Base-by-base conservation (phyloP, 768 basidiomycete genomes). In the Auricularia sp. region DNA sequence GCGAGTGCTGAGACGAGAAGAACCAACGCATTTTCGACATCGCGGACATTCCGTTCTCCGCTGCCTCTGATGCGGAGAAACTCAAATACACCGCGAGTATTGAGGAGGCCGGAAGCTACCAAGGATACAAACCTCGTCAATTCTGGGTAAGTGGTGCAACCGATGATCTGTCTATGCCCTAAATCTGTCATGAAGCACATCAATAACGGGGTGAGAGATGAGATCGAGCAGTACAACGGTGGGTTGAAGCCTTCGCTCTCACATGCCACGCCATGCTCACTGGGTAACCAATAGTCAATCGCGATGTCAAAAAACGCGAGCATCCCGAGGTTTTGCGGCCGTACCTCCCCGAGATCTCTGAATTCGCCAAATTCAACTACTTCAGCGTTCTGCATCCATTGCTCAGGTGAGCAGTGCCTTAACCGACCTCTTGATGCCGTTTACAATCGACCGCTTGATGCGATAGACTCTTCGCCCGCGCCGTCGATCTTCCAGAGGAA, bases 91-190 rank as follows among this genome's bases (percentile, higher is more conserved):
- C 69, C 1, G 77, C 74, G 1, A 73, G 77, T 36, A 77, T 77
- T 62, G 79, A 80, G 66, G 71, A 74, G 62, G 77, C 75, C 0
- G 81, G 81, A 1, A 79, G 79, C 0, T 84, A 82, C 65, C 79
- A 83, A 62, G 84, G 84, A 0, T 85, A 84, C 67, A 85, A 85
- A 66, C 76, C 75, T 3, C 77, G 79, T 12, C 76, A 81, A 64
- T 81, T 80, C 62, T 86, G 83, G 83, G 84, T 83, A 67, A 7
- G 74, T 68, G 1, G 8, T 8, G 11, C 4, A 12, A 8, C 23
- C 6, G 36, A 42, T 12, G 3, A 7, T 14, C 39, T 5, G 39
- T 7, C 39, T 42, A 23, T 21, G 18, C n/a, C 11, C 39, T n/a
- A 18, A 53, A 35, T 6, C 21, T 8, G 3, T 3, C 11, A 47